Evolutionary conservation across 495 filamentous ascomycete species (phyloP), one percentile per base, ranked within the genome.

Genomic region (Talaromyces ruber): DNA sequence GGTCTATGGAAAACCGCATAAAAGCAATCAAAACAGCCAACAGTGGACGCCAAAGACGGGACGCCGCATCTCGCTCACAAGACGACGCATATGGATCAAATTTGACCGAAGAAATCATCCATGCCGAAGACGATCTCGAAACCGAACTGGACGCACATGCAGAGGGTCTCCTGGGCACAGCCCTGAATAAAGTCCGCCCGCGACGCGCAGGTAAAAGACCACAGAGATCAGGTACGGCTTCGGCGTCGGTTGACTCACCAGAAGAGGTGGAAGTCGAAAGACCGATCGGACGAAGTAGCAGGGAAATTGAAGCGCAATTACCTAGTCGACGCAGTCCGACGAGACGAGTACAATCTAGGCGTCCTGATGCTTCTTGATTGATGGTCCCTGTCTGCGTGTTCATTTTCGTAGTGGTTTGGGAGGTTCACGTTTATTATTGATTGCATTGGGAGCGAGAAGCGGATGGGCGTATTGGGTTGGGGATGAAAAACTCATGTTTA

Each of bases 61-160:
- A 70, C 43, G 69, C 68, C 8, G 9, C 18, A 16, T 12, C 51
- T 24, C 34, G 32, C 12, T 24, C n/a, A 11, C 29, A 37, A 34
- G 61, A 63, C 18, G 66, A 70, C 1, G 68, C 69, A 14, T 60
- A 65, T 37, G 53, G 65, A 0, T 70, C 75, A 39, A 72, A 72
- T 63, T 76, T 74, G 71, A 76, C 71, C 0, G 76, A 76, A 52
- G 71, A 76, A 51, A 71, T 76, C 2, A 64, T 72, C 0, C 63
- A 66, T 2, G 60, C 72, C 16, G 72, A 75, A 18, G 73, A 73
- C n/a, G 67, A 68, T n/a, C 68, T 76, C 6, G 77, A 77, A 50
- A 76, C 75, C 72, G 76, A 76, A 43, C 64, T 80, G 0, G 77
- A 80, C 52, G 66, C 72, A 1, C 72, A 78, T 58, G 77, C 77